Base-by-base conservation (phyloP, 2,329 filamentous ascomycete genomes). In the Dactylella cylindrospora region DNA sequence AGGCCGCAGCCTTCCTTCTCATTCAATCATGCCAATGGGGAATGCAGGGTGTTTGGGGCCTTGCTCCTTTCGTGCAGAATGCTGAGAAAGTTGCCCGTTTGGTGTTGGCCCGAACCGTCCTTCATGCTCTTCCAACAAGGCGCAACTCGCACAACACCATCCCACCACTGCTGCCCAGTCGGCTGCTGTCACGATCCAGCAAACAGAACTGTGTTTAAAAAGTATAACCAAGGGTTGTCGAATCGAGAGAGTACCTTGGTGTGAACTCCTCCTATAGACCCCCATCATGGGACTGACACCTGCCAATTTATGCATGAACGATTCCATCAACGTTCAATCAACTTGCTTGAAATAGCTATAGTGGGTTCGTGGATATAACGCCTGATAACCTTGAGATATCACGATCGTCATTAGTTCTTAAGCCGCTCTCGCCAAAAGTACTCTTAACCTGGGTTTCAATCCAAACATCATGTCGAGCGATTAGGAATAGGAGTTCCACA, bases 1-100 rank as follows among this genome's bases (percentile, higher is more conserved):
- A 12, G 23, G 36, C 23, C 36, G 12, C 5, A 3, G n/a, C 19
- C 17, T 5, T 35, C 13, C 33, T 6, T 9, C 15, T 17, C n/a
- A 23, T 31, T 39, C 29, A 13, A 22, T 6, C 9, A 19, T 36
- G 25, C 35, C 35, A 17, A 53, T 38, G 31, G 33, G 20, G 29
- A 19, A 45, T 43, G 49, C 31, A 44, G 32, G 29, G 23, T 36
- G 26, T 26, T 28, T 25, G 36, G 28, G n/a, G 36, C 46, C 52
- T 20, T 32, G 20, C 52, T 41, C 17, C 26, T 49, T 54, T 25
- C 28, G 57, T 53, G 9, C 40, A 62, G 57, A 62, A 38, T 52
- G 38, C 39, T 36, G 57, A 62, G 57, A 62, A 38, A 40, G 32
- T 49, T 49, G n/a, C 57, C 57, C 2, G 33, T 49, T 62, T 22